Percentiles rank a stretch among this genome's conserved stretches.
These are phyloP conservation scores for Teratosphaeria epicoccoides DNA, from an alignment of 2,329 filamentous ascomycete species.

Conservation along the genomic window DNA sequence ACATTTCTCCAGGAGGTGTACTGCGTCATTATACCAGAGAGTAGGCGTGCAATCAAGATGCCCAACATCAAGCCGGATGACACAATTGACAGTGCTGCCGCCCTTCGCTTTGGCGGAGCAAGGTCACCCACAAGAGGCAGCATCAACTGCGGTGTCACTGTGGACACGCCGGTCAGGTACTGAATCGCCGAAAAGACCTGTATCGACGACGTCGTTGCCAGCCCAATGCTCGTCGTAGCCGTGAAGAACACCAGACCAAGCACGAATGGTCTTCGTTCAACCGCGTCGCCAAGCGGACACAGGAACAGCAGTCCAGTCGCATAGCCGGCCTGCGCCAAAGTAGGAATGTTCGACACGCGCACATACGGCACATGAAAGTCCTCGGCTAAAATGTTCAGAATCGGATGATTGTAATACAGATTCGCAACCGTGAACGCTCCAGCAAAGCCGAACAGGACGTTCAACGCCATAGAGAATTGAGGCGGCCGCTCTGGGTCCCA, in stretches of 20 bases:
- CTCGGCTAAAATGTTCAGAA: conserved; percentile 61
- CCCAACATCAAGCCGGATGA: conserved; percentile 66
- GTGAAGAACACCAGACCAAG: conserved; percentile 54
- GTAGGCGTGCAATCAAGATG: conserved; percentile 62
- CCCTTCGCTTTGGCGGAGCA: conserved; percentile 56
- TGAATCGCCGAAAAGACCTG: conserved; percentile 56
- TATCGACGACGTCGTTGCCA: conserved; percentile 59
- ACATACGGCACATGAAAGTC: conserved; percentile 64
- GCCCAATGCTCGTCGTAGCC: conserved; percentile 56
- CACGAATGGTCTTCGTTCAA: conserved; percentile 59
- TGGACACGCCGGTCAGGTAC: conserved; percentile 65
- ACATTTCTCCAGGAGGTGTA: conserved; percentile 66
- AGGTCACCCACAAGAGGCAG: conserved; percentile 71
- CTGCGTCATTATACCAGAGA: conserved; percentile 65
- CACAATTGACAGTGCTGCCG: conserved; percentile 61
- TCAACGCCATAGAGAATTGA: conserved; percentile 56
- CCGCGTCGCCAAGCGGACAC: conserved; percentile 61
- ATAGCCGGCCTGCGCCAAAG: conserved; percentile 70
- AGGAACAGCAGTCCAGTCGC: conserved; percentile 62
- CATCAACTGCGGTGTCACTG: conserved; percentile 66
- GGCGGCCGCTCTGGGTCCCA: conserved; percentile 58
- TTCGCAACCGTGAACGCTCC: conserved; percentile 65
- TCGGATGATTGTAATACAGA: conserved; percentile 71
- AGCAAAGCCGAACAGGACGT: conserved; percentile 59
- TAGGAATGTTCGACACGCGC: conserved; percentile 56